Evolutionary conservation across 1,139 yeast genomes (phyloP), one percentile per base, ranked within the genome.

Genomic region (Debaryomycetaceae sp.): DNA sequence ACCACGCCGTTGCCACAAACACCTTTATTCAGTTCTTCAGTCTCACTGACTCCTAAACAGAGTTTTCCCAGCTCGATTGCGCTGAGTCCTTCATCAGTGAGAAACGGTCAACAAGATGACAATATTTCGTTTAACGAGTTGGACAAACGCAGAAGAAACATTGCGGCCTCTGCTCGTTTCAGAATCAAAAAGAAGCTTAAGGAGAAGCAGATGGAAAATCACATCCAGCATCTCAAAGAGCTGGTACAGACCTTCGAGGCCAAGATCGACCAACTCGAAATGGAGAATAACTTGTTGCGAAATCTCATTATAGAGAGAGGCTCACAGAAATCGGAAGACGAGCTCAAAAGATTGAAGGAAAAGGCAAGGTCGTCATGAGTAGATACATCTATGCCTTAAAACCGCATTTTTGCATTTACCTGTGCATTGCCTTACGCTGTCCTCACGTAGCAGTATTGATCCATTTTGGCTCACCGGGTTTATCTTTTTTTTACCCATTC

Each of bases 221-320:
- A 76, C 41, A 71, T 87, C 15, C 70, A 73, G 50, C 82, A 78
- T 41, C 70, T 88, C 46, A 78, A 77, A 49, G 87, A 83, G 28
- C 60, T 78, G 50, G 80, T 87, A 17, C 69, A 70, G 39, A 66
- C 67, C 19, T 72, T 86, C 47, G 92, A 87, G 56, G 63, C 72
- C 43, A 80, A 81, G 50, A 73, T 71, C 24, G 61, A 59, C 56
- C 87, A 87, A 48, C 56, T 78, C 47, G 81, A 78, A 51, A 73
- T 76, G 79, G 83, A 78, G 50, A 78, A 78, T 50, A 66, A 68
- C 55, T 64, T 60, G 60, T 83, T 88, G 46, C 76, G 84, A 56
- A 83, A 83, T 55, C 69, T 88, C 47, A 89, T 88, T 18, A 81
- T 83, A 30, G 92, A 85, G 53, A 82, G 75, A 55, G 75, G 77